Evolutionary conservation across 1,284 basidiomycete genomes (phyloP).

Genomic region (Ganoderma lingzhi): DNA sequence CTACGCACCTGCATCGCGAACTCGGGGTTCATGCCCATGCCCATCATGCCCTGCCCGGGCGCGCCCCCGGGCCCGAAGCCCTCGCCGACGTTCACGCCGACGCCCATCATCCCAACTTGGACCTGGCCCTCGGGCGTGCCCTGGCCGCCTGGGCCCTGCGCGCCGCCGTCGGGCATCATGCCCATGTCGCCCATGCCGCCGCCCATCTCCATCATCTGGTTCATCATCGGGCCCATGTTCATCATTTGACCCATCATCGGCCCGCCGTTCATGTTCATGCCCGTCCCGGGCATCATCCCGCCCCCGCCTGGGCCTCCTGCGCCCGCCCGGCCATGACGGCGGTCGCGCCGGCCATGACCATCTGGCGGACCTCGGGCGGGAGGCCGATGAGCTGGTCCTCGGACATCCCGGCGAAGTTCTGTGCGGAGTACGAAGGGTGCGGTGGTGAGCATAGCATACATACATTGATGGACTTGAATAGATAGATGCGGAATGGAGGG

Average conservation of each 20-base stretch:
- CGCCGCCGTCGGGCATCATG: conserved; percentile 39
- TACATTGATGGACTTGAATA: background rate
- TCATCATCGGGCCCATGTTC: conserved; percentile 49
- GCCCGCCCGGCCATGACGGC: conserved; percentile 74
- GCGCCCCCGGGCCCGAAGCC: conserved; percentile 36
- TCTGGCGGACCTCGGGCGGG: conserved; percentile 80
- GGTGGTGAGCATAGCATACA: background rate
- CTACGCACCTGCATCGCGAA: conserved; percentile 59
- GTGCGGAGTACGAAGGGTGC: conserved; percentile 8
- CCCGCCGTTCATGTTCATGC: conserved; percentile 46
- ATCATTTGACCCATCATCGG: conserved; percentile 58
- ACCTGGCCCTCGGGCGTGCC: conserved; percentile 49
- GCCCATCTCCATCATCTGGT: conserved; percentile 57
- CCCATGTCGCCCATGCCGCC: conserved; percentile 51
- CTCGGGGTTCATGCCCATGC: conserved; percentile 45
- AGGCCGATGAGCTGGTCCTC: conserved; percentile 81
- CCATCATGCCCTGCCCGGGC: conserved; percentile 46
- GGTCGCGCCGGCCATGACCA: conserved; percentile 82
- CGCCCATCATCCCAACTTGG: conserved; percentile 54
- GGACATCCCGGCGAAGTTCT: conserved; percentile 84
- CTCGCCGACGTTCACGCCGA: conserved; percentile 47
- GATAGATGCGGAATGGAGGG: background rate
- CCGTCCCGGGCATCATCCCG: conserved; percentile 62
- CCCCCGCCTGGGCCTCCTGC: conserved; percentile 47
- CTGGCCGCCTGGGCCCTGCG: conserved; percentile 31